These are phyloP conservation scores for Amylocystis lapponica DNA, from an alignment of 768 basidiomycete genomes.

Conservation along the genomic window DNA sequence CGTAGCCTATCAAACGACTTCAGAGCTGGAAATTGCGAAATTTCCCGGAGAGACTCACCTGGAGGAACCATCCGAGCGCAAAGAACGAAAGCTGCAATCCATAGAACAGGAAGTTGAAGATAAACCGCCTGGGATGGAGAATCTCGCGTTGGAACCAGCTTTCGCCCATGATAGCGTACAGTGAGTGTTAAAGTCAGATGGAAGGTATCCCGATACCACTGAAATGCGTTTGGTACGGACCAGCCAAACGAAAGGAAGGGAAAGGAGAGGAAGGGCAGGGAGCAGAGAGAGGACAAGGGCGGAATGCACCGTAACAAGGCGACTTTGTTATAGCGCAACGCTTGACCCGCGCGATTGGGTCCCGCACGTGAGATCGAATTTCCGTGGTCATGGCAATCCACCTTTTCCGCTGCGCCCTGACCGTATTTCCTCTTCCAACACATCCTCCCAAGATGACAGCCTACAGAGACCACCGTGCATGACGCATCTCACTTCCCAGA, in stretches of 20 bases:
- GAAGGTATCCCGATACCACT: constrained; percentile 14
- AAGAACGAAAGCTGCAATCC: constrained; percentile 71
- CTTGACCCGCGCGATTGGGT: too few relatives aligned
- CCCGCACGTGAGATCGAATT: too few relatives aligned
- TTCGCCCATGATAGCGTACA: constrained; percentile 46
- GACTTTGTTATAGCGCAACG: too few relatives aligned
- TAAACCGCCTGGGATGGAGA: constrained; percentile 52
- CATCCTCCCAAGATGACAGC: too few relatives aligned
- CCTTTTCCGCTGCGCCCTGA: too few relatives aligned
- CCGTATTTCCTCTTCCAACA: too few relatives aligned
- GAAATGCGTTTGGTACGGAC: constrained; percentile 47
- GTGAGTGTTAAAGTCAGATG: constrained; percentile 4
- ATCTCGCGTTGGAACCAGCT: constrained; percentile 73
- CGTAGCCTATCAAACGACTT: constrained; percentile 38
- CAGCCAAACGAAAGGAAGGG: constrained; percentile 27
- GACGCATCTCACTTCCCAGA: too few relatives aligned
- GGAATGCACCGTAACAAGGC: too few relatives aligned
- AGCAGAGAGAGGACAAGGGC: constrained; percentile 10
- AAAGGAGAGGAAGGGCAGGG: constrained; percentile 16
- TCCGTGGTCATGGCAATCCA: too few relatives aligned
- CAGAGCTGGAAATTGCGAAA: too few relatives aligned
- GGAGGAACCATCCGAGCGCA: constrained; percentile 83
- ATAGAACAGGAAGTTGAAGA: constrained; percentile 77
- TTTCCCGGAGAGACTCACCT: constrained; percentile 41
- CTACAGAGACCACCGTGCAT: too few relatives aligned